Conservation (phyloP, 1,139 yeast genomes). For the Arxiozyma telluris region DNA sequence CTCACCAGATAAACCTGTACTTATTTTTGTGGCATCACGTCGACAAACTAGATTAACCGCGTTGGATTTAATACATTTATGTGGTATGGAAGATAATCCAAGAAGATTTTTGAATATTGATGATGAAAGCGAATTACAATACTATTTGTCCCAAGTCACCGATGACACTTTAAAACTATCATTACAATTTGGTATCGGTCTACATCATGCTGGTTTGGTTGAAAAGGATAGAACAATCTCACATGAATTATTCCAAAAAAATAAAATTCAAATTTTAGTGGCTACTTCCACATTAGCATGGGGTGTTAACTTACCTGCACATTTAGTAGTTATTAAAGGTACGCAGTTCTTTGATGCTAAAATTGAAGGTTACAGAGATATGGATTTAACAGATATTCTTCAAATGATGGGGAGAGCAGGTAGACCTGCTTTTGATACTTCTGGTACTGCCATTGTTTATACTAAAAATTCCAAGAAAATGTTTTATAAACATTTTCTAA, state of each 20-base stretch:
- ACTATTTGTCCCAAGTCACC: constrained; percentile 56
- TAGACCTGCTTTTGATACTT: constrained; percentile 91
- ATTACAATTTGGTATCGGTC: constrained; percentile 89
- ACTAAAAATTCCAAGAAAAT: constrained; percentile 87
- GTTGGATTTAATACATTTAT: constrained; percentile 78
- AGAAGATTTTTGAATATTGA: constrained; percentile 71
- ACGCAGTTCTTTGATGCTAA: constrained; percentile 40
- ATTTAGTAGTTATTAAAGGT: constrained; percentile 50
- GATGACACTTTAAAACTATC: constrained; percentile 84
- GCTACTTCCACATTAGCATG: constrained; percentile 90
- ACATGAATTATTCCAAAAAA: constrained; percentile 74
- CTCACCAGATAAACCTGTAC: constrained; percentile 85
- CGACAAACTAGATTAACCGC: constrained; percentile 96
- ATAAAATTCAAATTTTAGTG: constrained; percentile 78
- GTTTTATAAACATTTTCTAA: constrained; percentile 88
- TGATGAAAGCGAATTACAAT: constrained; percentile 61
- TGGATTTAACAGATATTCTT: constrained; percentile 66
- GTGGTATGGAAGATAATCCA: constrained; percentile 93
- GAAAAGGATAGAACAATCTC: constrained; percentile 83
- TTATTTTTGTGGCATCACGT: constrained; percentile 93
- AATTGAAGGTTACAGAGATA: constrained; percentile 46
- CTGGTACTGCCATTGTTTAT: constrained; percentile 90
- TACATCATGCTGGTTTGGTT: constrained; percentile 96
- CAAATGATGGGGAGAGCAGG: constrained; percentile 76
- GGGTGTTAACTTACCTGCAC: constrained; percentile 57